Percentiles rank a stretch among this genome's conserved stretches.
Conservation (phyloP, 345 rosid genomes). For the Lepidium sativum region DNA sequence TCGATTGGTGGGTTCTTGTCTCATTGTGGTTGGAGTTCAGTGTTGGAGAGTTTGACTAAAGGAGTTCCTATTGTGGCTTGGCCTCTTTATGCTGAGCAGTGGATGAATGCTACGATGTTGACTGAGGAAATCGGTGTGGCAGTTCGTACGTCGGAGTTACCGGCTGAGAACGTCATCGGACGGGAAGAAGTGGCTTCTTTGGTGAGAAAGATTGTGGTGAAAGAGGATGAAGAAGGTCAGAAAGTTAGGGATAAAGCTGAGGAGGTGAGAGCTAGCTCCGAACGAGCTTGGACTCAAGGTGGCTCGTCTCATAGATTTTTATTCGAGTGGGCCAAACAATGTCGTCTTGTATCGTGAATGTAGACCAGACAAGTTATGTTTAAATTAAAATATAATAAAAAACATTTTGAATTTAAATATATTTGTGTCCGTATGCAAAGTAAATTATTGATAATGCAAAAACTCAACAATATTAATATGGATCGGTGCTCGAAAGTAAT, state of each 20-base stretch:
- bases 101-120: conserved; percentile 51
- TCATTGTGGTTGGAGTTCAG: conserved; percentile 72
- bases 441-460: too few species aligned
- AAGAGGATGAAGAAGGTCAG: conserved; percentile 27
- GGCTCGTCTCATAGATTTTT: conserved; percentile 37
- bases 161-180: too few species aligned
- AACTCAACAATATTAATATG: too few species aligned
- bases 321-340: background rate
- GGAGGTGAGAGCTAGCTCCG: conserved; percentile 27
- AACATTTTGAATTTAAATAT: too few species aligned
- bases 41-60: conserved; percentile 42
- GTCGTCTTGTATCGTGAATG: background rate
- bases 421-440: too few species aligned
- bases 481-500: too few species aligned
- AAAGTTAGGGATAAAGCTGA: conserved; percentile 25
- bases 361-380: too few species aligned
- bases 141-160: conserved; percentile 4
- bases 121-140: conserved; percentile 42
- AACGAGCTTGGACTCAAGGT: conserved; percentile 28
- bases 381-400: too few species aligned
- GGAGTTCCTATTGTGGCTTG: conserved; percentile 64
- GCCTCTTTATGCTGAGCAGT: conserved; percentile 69
- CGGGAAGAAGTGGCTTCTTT: too few species aligned
- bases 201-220: conserved; percentile 14
- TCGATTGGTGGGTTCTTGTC: conserved; percentile 62